phyloP scores from a whole-genome alignment of 768 basidiomycete genomes.

The Tylopilus intermedius region DNA sequence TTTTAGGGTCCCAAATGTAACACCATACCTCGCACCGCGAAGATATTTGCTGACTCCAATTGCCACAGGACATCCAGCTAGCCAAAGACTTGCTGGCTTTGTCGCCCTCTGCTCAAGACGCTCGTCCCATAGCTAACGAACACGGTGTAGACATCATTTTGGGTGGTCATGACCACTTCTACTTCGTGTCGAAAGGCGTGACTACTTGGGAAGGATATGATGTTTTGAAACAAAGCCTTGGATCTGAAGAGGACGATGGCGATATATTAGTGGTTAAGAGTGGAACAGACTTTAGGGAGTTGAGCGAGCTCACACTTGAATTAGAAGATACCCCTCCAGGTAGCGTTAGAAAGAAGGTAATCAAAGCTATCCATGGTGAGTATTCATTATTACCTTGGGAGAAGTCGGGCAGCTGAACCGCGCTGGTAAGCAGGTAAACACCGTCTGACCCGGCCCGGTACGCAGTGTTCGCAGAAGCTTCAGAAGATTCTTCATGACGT shows the following conservation, averaged over 20 bases:
- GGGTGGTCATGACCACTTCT: constrained; percentile 88
- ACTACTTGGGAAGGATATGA: constrained; percentile 66
- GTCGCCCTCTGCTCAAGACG: constrained; percentile 50
- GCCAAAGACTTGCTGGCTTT: constrained; percentile 62
- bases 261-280: constrained; percentile 77
- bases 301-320: constrained; percentile 69
- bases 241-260: constrained; percentile 67
- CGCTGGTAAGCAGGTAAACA: constrained; percentile 50
- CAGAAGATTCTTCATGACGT: constrained; percentile 55
- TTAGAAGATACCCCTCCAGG: constrained; percentile 55
- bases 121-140: constrained; percentile 37
- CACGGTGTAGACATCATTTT: constrained; percentile 84
- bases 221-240: constrained; percentile 45
- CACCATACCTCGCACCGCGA: neutral
- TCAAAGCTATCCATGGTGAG: constrained; percentile 58
- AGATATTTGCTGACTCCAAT: constrained; percentile 7
- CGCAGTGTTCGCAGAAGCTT: constrained; percentile 52
- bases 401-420: neutral
- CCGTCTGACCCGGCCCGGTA: constrained; percentile 55
- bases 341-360: constrained; percentile 59
- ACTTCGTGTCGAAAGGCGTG: constrained; percentile 66
- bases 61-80: constrained; percentile 57
- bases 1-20: constrained; percentile 30
- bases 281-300: constrained; percentile 84
- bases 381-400: neutral